Percentiles rank a stretch among this genome's conserved stretches.
phyloP scores from a whole-genome alignment of 179 eudicot genomes.

The Heliamphora pulchella region DNA sequence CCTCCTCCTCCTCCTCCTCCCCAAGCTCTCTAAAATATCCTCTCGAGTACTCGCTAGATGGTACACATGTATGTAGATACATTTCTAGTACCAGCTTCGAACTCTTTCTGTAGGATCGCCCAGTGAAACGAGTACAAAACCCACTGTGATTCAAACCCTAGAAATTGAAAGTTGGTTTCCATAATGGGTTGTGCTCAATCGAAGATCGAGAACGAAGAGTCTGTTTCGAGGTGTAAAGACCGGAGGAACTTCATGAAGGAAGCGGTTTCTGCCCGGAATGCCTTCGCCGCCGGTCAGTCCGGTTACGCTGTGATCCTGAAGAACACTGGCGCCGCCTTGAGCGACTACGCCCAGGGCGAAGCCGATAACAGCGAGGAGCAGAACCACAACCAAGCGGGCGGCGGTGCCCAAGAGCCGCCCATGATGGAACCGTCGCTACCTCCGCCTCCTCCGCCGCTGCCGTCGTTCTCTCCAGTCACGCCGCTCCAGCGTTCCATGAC shows the following conservation, averaged over 20 bases:
- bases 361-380: slow-evolving; percentile 22
- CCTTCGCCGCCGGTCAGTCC: slow-evolving; percentile 70
- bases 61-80: too few relatives aligned
- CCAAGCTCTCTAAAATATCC: too few relatives aligned
- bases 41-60: too few relatives aligned
- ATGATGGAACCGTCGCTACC: slow-evolving; percentile 43
- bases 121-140: not conserved
- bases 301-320: slow-evolving; percentile 59
- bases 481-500: slow-evolving; percentile 72
- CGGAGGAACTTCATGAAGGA: slow-evolving; percentile 75
- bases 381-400: slow-evolving; percentile 16
- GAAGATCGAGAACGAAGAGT: slow-evolving; percentile 82
- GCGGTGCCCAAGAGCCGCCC: slow-evolving; percentile 27
- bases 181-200: slow-evolving; percentile 94
- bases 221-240: slow-evolving; percentile 82
- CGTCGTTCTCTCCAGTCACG: slow-evolving; percentile 52
- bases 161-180: not conserved
- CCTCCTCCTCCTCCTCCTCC: not conserved
- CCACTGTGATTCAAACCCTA: not conserved
- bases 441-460: slow-evolving; percentile 72
- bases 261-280: slow-evolving; percentile 59
- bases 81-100: too few relatives aligned
- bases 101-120: not conserved
- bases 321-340: slow-evolving; percentile 75
- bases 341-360: slow-evolving; percentile 79